Percentiles rank a stretch among this genome's conserved stretches.
These are phyloP conservation scores for Mucor racemosus DNA, from an alignment of 371 early-diverging fungal genomes.

Conservation along the genomic window DNA sequence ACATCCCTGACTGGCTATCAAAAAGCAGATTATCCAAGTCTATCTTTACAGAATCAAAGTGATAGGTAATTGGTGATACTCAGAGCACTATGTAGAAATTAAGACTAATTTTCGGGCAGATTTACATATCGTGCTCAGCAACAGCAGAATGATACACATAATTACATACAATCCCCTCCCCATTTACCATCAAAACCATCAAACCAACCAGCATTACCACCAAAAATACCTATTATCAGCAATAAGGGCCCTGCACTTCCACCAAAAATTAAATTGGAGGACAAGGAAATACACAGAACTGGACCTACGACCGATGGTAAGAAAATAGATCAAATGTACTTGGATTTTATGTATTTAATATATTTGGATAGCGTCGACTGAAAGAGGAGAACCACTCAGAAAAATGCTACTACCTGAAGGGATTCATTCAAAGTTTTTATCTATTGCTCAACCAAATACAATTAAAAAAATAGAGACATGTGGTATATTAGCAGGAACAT, in stretches of 20 bases:
- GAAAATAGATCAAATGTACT: not conserved
- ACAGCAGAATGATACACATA: conserved; percentile 6
- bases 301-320: conserved; percentile 26
- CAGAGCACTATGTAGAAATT: no score
- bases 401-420: conserved; percentile 67
- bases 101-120: conserved; percentile 2
- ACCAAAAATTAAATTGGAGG: conserved; percentile 31
- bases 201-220: conserved; percentile 38
- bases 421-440: conserved; percentile 69
- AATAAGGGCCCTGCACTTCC: conserved; percentile 28
- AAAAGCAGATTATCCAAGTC: conserved; percentile 32
- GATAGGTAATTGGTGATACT: conserved; percentile 30
- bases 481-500: conserved; percentile 82
- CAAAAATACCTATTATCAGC: conserved; percentile 32
- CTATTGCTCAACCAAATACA: conserved; percentile 81
- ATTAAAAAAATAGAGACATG: conserved; percentile 87
- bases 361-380: conserved; percentile 45
- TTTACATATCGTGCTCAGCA: conserved; percentile 25
- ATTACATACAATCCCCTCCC: conserved; percentile 16
- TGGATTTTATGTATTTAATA: not conserved
- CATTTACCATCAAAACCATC: conserved; percentile 26
- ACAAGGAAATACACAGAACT: conserved; percentile 2
- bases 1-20: not conserved
- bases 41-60: conserved; percentile 35
- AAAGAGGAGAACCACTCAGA: conserved; percentile 71